phyloP scores from a whole-genome alignment of 2,329 filamentous ascomycete genomes.

The Xylariaceae sp. region DNA sequence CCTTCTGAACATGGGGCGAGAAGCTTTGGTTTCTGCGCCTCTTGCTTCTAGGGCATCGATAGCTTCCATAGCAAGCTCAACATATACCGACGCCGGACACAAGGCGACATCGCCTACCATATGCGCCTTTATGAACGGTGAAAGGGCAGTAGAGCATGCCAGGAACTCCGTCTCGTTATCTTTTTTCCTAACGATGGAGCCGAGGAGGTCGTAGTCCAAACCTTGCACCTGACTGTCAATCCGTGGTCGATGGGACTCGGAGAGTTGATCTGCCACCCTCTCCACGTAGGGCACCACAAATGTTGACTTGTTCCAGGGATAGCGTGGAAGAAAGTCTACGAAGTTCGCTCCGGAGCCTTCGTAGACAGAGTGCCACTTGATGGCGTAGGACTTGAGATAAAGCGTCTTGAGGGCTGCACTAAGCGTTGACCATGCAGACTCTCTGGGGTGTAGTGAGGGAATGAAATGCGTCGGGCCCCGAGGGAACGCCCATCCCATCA shows the following conservation, averaged over 20 bases:
- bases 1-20: background rate
- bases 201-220: background rate
- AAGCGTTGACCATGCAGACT: background rate
- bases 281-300: conserved; percentile 10
- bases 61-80: conserved; percentile 20
- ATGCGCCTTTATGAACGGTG: conserved; percentile 16
- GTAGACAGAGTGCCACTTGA: conserved; percentile 12
- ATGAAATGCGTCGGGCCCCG: background rate
- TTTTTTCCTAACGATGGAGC: conserved; percentile 2
- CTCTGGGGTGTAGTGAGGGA: background rate
- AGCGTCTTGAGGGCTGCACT: background rate
- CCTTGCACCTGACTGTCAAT: too few species aligned
- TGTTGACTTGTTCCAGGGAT: conserved; percentile 7
- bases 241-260: too few species aligned
- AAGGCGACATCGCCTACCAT: conserved; percentile 15
- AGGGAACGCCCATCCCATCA: conserved; percentile 4
- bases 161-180: conserved; percentile 4
- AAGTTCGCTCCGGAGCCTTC: conserved; percentile 2
- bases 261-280: background rate
- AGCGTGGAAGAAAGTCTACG: conserved; percentile 8
- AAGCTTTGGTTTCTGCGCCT: background rate
- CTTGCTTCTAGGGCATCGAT: conserved; percentile 1
- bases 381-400: background rate
- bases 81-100: conserved; percentile 18
- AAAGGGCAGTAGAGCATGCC: background rate